Conservation (phyloP, 352 stramenopile species). For the Phytophthora vignae region DNA sequence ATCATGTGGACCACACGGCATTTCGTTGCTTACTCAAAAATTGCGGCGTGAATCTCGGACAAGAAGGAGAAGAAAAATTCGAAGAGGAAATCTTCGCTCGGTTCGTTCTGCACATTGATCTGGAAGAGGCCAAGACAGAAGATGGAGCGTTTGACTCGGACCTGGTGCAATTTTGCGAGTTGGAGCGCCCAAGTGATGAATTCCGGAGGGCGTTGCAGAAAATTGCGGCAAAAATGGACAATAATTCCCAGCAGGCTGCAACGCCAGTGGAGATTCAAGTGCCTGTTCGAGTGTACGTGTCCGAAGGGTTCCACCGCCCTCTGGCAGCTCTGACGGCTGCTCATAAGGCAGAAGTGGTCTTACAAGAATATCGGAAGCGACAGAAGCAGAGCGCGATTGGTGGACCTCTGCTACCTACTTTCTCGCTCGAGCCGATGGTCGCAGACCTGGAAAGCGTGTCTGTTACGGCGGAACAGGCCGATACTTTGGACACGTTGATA, state of each 20-base stretch:
- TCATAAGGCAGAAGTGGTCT: not conserved
- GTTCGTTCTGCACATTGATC: not conserved
- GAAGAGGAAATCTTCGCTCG: not conserved
- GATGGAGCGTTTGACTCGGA: not conserved
- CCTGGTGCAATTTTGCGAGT: not conserved
- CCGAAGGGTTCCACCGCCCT: not conserved
- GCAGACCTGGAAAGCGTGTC: not conserved
- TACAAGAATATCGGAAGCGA: not conserved
- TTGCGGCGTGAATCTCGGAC: not conserved
- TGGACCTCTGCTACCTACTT: not conserved
- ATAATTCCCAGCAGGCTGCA: too few relatives aligned
- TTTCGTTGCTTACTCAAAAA: not conserved
- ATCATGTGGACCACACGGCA: not conserved
- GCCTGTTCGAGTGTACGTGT: not conserved
- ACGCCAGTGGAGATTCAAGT: not conserved
- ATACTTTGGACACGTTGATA: not conserved
- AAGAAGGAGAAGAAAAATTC: not conserved
- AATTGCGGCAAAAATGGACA: not conserved
- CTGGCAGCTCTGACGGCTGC: not conserved
- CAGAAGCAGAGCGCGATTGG: too few relatives aligned
- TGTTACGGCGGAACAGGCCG: not conserved
- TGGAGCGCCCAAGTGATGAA: not conserved
- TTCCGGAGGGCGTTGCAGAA: not conserved
- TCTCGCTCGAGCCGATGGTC: not conserved
- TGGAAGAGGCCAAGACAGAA: not conserved